Evolutionary conservation across 2,329 filamentous ascomycete genomes (phyloP).

Genomic region (Mariannaea elegans): DNA sequence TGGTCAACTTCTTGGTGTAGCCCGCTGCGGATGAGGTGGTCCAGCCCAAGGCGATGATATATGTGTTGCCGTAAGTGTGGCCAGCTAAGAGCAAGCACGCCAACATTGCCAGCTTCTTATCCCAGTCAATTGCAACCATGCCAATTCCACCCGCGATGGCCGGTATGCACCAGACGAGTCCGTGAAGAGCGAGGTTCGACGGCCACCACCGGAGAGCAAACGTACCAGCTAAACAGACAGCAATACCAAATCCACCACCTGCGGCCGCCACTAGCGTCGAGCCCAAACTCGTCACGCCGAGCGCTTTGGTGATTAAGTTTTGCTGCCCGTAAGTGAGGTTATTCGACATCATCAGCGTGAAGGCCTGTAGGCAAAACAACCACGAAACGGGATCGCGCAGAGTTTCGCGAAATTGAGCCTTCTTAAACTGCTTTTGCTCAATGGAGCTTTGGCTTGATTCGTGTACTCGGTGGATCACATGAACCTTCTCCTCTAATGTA

Average conservation of each 20-base stretch:
- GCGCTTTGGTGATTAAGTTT: constrained; percentile 46
- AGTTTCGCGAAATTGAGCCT: constrained; percentile 41
- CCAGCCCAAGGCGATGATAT: constrained; percentile 47
- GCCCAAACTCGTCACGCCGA: constrained; percentile 49
- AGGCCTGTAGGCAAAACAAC: constrained; percentile 43
- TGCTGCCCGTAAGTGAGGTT: constrained; percentile 52
- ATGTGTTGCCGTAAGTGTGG: constrained; percentile 45
- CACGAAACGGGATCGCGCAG: constrained; percentile 43
- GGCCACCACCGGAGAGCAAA: constrained; percentile 44
- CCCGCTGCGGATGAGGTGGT: constrained; percentile 47
- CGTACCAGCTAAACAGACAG: constrained; percentile 43
- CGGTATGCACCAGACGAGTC: constrained; percentile 37
- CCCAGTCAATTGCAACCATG: constrained; percentile 38
- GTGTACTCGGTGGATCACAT: constrained; percentile 47
- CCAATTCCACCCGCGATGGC: constrained; percentile 39
- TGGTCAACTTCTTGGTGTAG: constrained; percentile 55
- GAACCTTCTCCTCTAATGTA: constrained; percentile 51
- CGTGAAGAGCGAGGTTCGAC: constrained; percentile 42
- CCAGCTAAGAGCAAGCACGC: constrained; percentile 40
- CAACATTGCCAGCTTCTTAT: constrained; percentile 32
- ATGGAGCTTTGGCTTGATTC: constrained; percentile 47
- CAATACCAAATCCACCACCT: constrained; percentile 46
- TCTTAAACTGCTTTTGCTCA: constrained; percentile 49
- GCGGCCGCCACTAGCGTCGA: constrained; percentile 51
- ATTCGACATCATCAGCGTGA: constrained; percentile 48